phyloP scores from a whole-genome alignment of 192 early-diverging fungal genomes.

The Coemansia sp. region DNA sequence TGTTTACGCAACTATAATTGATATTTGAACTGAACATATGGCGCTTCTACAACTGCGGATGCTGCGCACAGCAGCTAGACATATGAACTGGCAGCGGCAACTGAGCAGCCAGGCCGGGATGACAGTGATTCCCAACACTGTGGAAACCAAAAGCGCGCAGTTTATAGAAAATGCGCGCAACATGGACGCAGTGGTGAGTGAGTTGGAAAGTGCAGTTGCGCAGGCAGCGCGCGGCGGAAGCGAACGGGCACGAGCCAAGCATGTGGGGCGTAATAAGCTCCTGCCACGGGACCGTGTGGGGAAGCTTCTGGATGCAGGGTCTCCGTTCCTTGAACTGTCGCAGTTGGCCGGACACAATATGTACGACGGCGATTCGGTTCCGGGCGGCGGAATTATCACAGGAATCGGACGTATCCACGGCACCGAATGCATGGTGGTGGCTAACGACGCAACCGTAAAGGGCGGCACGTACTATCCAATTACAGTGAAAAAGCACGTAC shows the following conservation, averaged over 20 bases:
- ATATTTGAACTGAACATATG: no score
- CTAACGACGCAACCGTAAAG: slow-evolving; percentile 98
- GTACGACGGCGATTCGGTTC: slow-evolving; percentile 81
- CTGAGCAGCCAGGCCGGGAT: slow-evolving; percentile 10
- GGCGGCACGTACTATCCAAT: slow-evolving; percentile 97
- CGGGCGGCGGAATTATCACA: slow-evolving; percentile 88
- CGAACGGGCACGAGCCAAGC: slow-evolving; percentile 75
- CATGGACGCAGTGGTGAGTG: slow-evolving; percentile 30
- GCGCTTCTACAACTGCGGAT: no score
- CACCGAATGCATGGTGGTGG: slow-evolving; percentile 93
- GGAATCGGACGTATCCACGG: slow-evolving; percentile 92
- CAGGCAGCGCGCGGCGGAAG: slow-evolving; percentile 68
- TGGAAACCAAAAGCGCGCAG: slow-evolving; percentile 27
- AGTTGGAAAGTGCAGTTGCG: slow-evolving; percentile 32
- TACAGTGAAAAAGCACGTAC: slow-evolving; percentile 94
- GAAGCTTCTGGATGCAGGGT: slow-evolving; percentile 52
- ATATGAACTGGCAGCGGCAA: neutral
- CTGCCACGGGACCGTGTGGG: slow-evolving; percentile 79
- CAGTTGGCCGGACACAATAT: slow-evolving; percentile 87
- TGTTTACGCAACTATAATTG: no score
- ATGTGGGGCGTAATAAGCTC: slow-evolving; percentile 81
- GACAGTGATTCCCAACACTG: slow-evolving; percentile 35
- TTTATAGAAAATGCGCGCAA: slow-evolving; percentile 42
- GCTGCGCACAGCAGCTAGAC: no score
- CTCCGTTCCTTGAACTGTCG: slow-evolving; percentile 92